A percentile compares a stretch with the other conserved stretches of the same genome.
These are phyloP conservation scores for sweet orange (Citrus sinensis) DNA, from an alignment of 345 rosid genomes.

Conservation along the genomic window DVS_A1.0 CM039169.1:28681501-28682000, in stretches of 20 bases:
- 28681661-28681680: conserved; percentile 26
- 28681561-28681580: conserved; percentile 17
- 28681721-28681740: conserved; percentile 31
- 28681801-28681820: conserved; percentile 15
- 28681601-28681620: background rate
- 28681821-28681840: conserved; percentile 30
- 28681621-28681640: conserved; percentile 25
- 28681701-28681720: background rate
- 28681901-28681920: conserved; percentile 7
- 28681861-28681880: conserved; percentile 50
- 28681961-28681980: conserved; percentile 6
- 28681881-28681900: background rate
- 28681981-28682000: background rate
- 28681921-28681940: background rate
- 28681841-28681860: conserved; percentile 35
- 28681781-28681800: conserved; percentile 5
- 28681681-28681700: background rate
- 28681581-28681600: background rate
- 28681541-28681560: background rate
- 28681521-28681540: background rate
- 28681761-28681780: conserved; percentile 28
- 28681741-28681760: conserved; percentile 26
- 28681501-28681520: conserved; percentile 22
- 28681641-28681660: conserved; percentile 20
- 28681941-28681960: background rate